Conservation (phyloP, 2,329 filamentous ascomycete species). For the Phyllosticta citribraziliensis region DNA sequence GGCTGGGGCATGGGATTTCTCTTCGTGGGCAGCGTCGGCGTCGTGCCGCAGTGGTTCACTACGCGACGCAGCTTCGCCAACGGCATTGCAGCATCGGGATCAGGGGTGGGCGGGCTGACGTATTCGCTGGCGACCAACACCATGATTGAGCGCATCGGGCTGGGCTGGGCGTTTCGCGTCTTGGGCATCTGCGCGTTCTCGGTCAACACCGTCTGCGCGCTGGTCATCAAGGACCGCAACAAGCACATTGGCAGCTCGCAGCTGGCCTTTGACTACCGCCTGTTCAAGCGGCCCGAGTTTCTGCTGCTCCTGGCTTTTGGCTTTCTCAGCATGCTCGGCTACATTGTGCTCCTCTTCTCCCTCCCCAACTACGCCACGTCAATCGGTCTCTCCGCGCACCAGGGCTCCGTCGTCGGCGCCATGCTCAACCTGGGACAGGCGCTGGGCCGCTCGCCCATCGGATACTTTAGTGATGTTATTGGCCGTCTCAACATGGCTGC, state of each 20-base stretch:
- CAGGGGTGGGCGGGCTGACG: slow-evolving; percentile 62
- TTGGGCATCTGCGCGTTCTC: slow-evolving; percentile 51
- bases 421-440: slow-evolving; percentile 59
- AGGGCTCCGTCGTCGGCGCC: slow-evolving; percentile 64
- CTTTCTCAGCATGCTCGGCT: slow-evolving; percentile 62
- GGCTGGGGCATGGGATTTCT: slow-evolving; percentile 70
- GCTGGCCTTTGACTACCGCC: slow-evolving; percentile 52
- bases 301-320: slow-evolving; percentile 57
- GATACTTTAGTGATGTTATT: slow-evolving; percentile 58
- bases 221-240: slow-evolving; percentile 63
- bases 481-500: slow-evolving; percentile 66
- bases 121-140: slow-evolving; percentile 59
- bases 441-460: slow-evolving; percentile 61
- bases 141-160: slow-evolving; percentile 55
- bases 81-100: slow-evolving; percentile 57
- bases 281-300: slow-evolving; percentile 56
- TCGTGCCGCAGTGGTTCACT: slow-evolving; percentile 67
- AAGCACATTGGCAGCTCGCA: slow-evolving; percentile 37
- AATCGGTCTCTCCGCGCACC: slow-evolving; percentile 55
- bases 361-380: slow-evolving; percentile 62
- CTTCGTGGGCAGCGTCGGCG: slow-evolving; percentile 58
- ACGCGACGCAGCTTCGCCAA: slow-evolving; percentile 60
- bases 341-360: slow-evolving; percentile 68
- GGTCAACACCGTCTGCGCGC: slow-evolving; percentile 53
- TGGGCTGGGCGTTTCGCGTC: slow-evolving; percentile 58